Evolutionary conservation across 1,139 yeast genomes (phyloP), one percentile per base, ranked within the genome.

Genomic region (Yamadazyma blattariae): DNA sequence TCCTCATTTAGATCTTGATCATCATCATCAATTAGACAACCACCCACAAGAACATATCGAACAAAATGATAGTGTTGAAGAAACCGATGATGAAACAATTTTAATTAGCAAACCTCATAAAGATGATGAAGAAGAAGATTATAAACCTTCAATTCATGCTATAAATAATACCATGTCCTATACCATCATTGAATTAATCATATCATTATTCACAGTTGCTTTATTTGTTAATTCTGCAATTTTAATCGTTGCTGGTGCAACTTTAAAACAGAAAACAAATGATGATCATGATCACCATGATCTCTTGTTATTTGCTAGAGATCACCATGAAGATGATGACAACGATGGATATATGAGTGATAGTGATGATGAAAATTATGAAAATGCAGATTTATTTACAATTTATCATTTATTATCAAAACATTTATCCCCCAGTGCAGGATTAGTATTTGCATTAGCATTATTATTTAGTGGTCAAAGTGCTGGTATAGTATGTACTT

Each of bases 401-500:
- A 87, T 92, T 44, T 87, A 90, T 57, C 76, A 82, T 40, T 70
- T 90, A 58, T 73, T 92, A 17, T 69, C 81, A 4, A 64, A 71
- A 29, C 87, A 84, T 50, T 72, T 92, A 30, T 86, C 96, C 1
- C 82, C 86, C n/a, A 82, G 89, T 2, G 97, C 97, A 0, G 98
- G 97, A 4, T 70, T 88, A 22, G 81, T 92, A 1, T 92, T 92
- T 66, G 97, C 97, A 1, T 63, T 89, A 30, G 97, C 97, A 1
- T 74, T 92, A 58, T 67, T 92, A 35, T 89, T 90, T 54, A 85
- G 96, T n/a, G 98, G 98, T 14, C 96, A 90, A 56, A 85, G 96
- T 52, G 97, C 98, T 2, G 97, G 98, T 33, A 86, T 94, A 21
- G 96, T 92, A n/a, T 92, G 97, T 53, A 92, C 98, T 0, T 72